Percentiles rank a stretch among this genome's conserved stretches.
These are phyloP conservation scores for Leucoagaricus sp. DNA, from an alignment of 1,284 basidiomycete species.

Conservation along the genomic window DNA sequence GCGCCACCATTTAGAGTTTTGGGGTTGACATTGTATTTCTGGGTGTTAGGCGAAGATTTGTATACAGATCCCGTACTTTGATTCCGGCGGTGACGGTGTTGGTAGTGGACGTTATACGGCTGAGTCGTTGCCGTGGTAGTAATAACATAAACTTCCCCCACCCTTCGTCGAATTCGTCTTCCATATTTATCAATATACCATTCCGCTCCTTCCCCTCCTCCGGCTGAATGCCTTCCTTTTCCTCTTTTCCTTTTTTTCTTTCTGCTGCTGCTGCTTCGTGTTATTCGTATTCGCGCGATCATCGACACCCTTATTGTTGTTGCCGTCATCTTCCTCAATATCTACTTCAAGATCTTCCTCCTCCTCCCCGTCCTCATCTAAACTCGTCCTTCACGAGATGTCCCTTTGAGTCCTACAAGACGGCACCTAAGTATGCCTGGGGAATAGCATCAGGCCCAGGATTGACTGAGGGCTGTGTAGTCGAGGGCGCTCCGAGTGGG, in stretches of 20 bases:
- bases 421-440: too few species aligned
- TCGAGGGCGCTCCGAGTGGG: too few species aligned
- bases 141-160: background rate
- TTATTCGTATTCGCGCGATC: background rate
- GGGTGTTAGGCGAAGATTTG: slow-evolving; percentile 25
- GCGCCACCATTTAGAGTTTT: slow-evolving; percentile 4
- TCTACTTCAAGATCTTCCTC: slow-evolving; percentile 16
- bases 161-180: background rate
- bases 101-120: too few species aligned
- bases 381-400: too few species aligned
- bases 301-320: background rate
- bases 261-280: too few species aligned
- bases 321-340: background rate
- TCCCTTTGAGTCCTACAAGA: too few species aligned
- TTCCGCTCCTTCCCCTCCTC: slow-evolving; percentile 7
- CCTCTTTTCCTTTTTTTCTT: too few species aligned
- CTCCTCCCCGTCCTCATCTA: background rate
- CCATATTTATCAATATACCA: slow-evolving; percentile 10
- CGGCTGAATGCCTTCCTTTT: too few species aligned
- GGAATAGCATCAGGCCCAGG: too few species aligned
- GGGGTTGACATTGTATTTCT: slow-evolving; percentile 13
- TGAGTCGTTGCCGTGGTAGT: too few species aligned
- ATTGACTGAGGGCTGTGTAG: too few species aligned
- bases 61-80: slow-evolving; percentile 19
- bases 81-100: too few species aligned